Evolutionary conservation across 495 filamentous ascomycete genomes (phyloP).

Genomic region (Neurospora africana): DNA sequence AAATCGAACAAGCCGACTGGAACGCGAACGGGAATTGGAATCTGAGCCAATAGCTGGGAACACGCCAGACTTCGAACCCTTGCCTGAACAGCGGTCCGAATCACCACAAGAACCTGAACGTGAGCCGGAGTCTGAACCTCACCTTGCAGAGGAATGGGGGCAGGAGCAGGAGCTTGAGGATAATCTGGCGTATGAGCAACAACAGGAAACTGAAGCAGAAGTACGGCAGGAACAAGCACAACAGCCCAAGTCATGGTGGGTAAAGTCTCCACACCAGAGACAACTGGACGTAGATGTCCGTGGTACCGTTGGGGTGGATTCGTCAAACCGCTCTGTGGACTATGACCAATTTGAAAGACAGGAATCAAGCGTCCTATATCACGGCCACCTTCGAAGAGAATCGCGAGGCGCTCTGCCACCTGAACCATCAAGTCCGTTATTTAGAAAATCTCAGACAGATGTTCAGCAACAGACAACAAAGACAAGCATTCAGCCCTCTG

Average conservation of each 20-base stretch:
- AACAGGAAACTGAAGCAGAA: not conserved
- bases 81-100: not conserved
- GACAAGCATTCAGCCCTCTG: conserved; percentile 23
- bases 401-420: not conserved
- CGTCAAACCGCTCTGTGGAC: not conserved
- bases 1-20: not conserved
- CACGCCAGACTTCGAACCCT: not conserved
- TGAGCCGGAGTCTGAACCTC: not conserved
- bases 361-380: not conserved
- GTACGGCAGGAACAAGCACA: not conserved
- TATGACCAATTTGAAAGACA: not conserved
- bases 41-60: not conserved
- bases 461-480: conserved; percentile 2
- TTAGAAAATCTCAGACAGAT: not conserved
- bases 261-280: not conserved
- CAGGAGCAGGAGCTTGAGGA: not conserved
- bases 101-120: not conserved
- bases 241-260: not conserved
- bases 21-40: not conserved
- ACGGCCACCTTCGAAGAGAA: not conserved
- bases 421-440: not conserved
- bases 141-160: not conserved
- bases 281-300: not conserved
- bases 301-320: not conserved
- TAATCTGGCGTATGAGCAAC: not conserved